Conservation (phyloP, 2,329 filamentous ascomycete species). For the Alternaria consortialis region DNA sequence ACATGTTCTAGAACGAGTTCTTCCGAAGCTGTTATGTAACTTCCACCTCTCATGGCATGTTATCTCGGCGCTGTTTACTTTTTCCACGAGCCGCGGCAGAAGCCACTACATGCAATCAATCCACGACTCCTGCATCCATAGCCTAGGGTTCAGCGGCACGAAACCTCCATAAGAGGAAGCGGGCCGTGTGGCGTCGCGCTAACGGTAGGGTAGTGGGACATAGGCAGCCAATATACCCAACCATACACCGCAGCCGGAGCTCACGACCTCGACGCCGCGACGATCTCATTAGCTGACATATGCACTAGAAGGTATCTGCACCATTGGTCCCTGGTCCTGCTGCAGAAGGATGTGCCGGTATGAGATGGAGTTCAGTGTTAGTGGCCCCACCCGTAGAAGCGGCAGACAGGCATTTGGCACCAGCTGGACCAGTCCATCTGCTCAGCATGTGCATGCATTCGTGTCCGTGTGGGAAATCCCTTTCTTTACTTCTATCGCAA, state of each 20-base stretch:
- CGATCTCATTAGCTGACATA: conserved; percentile 7
- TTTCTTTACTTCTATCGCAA: conserved; percentile 15
- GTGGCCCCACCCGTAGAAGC: conserved; percentile 9
- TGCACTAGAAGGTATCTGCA: neutral
- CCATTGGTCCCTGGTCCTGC: neutral
- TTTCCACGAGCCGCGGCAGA: conserved; percentile 7
- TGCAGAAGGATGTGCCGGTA: neutral
- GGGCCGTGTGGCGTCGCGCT: conserved; percentile 10
- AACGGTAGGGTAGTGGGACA: neutral
- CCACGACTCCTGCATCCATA: conserved; percentile 1
- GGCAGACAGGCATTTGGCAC: conserved; percentile 4
- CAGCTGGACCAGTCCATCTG: conserved; percentile 7
- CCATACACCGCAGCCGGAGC: conserved; percentile 1
- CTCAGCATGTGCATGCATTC: conserved; percentile 4
- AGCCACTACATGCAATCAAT: neutral
- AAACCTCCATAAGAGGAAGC: conserved; percentile 12
- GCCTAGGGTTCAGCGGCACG: conserved; percentile 1
- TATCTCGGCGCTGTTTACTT: neutral
- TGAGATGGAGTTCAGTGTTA: neutral
- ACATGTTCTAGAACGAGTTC: neutral
- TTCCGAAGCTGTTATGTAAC: neutral
- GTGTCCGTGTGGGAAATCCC: neutral
- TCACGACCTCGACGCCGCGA: neutral
- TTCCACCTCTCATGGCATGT: neutral
- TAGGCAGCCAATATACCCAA: neutral